Base-by-base conservation (phyloP, 257 asterid genomes). In the Craterostigma plantagineum region DNA sequence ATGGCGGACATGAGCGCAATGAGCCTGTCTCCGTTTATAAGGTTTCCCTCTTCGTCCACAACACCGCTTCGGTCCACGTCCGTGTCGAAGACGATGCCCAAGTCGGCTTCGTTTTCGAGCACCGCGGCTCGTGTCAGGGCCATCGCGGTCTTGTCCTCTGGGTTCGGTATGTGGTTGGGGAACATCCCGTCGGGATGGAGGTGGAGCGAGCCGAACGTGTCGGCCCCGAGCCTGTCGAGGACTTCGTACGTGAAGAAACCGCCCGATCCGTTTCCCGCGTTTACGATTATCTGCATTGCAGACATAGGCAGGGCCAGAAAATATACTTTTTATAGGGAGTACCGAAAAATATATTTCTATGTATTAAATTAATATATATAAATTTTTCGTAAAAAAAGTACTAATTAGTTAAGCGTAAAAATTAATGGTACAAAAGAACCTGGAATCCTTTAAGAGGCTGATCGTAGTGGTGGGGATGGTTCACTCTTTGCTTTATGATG, bases 221-320 rank as follows among this genome's bases (percentile, higher is more conserved):
- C 94, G 11, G 96, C 96, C 44, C 96, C 94, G 0, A 86, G 83
- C 68, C 69, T 78, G 73, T 86, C 96, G 7, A 86, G 46, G 8
- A 86, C 96, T 34, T 73, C 84, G 77, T 77, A 86, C 1, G 96
- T 86, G 73, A 81, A 86, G 74, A 86, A 86, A 0, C 96, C 94
- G 46, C 94, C 96, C 8, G 96, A 86, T 38, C 96, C 96, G 39
- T 86, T 86, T 37, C 96, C 96, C 38, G 96, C 92, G 46, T 86
- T 86, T 23, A 86, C 96, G 4, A 81, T 73, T 65, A 86, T 81
- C 92, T 86, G 84, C 68, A 57, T 34, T 62, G 14, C 12, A n/a
- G n/a, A n/a, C n/a, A n/a, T n/a, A n/a, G n/a, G n/a, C n/a, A n/a
- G n/a, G n/a, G n/a, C n/a, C n/a, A n/a, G n/a, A n/a, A 11, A 11